Evolutionary conservation across 345 rosid genomes (phyloP).

Genomic region (Eucalyptus decipiens): DNA sequence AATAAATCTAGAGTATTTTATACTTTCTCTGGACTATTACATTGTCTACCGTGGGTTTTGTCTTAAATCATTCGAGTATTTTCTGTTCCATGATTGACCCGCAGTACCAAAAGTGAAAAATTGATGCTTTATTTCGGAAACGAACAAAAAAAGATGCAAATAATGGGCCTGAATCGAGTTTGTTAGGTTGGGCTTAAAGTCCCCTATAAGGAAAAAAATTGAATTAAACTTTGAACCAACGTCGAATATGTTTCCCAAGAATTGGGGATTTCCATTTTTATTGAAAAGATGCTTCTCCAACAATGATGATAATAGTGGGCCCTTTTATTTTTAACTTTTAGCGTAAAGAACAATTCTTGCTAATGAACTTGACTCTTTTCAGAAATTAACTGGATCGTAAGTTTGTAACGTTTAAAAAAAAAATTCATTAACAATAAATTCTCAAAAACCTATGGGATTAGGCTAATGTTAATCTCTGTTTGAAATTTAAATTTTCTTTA

Average conservation of each 20-base stretch:
- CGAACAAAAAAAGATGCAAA: neutral
- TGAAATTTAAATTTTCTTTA: neutral
- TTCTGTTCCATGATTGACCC: neutral
- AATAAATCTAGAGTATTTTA: neutral
- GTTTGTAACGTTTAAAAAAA: no score
- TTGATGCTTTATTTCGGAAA: neutral
- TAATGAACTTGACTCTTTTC: neutral
- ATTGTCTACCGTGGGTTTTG: neutral
- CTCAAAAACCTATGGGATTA: neutral
- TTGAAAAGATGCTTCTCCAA: neutral
- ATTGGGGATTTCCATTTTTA: neutral
- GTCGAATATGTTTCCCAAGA: neutral
- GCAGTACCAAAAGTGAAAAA: neutral
- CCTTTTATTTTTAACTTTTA: no score
- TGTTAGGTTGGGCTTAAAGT: neutral
- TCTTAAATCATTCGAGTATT: neutral
- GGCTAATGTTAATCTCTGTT: neutral
- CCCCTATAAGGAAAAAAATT: neutral
- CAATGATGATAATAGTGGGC: neutral
- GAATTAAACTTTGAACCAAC: neutral
- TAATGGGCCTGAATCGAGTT: neutral
- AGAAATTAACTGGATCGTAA: neutral
- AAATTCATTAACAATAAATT: neutral
- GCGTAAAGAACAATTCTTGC: neutral
- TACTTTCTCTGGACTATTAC: neutral